phyloP scores from a whole-genome alignment of 2,329 filamentous ascomycete genomes.

The Pyrenophora tritici-repentis region DNA sequence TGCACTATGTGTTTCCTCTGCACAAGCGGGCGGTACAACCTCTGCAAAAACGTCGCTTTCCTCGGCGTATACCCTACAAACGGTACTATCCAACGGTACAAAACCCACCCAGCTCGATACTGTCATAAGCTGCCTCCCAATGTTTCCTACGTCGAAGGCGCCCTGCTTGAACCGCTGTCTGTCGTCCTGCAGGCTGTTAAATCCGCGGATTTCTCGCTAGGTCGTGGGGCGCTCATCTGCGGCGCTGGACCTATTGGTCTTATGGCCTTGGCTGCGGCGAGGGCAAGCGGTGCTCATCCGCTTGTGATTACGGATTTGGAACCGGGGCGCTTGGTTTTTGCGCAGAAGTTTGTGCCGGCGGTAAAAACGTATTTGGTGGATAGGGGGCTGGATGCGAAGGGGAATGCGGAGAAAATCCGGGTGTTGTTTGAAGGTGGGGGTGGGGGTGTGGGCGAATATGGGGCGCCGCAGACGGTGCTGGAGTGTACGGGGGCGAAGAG shows the following conservation, averaged over 20 bases:
- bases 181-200: conserved; percentile 67
- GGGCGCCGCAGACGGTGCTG: conserved; percentile 62
- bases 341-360: conserved; percentile 61
- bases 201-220: conserved; percentile 58
- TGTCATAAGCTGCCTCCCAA: conserved; percentile 57
- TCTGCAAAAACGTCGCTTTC: conserved; percentile 66
- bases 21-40: conserved; percentile 64
- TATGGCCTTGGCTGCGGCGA: conserved; percentile 63
- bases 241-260: conserved; percentile 67
- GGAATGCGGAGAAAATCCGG: conserved; percentile 59
- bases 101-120: conserved; percentile 65
- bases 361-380: conserved; percentile 62
- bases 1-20: conserved; percentile 66
- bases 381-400: conserved; percentile 51
- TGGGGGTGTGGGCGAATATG: conserved; percentile 55
- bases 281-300: conserved; percentile 67
- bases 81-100: conserved; percentile 66
- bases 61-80: conserved; percentile 65
- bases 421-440: conserved; percentile 55
- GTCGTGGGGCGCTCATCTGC: conserved; percentile 62
- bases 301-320: conserved; percentile 69
- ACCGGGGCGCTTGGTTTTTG: conserved; percentile 60
- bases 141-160: conserved; percentile 63
- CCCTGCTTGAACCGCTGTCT: conserved; percentile 67
- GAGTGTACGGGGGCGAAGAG: conserved; percentile 71